Base-by-base conservation (phyloP, 495 filamentous ascomycete genomes). In the Penicillium bialowiezense region DNA sequence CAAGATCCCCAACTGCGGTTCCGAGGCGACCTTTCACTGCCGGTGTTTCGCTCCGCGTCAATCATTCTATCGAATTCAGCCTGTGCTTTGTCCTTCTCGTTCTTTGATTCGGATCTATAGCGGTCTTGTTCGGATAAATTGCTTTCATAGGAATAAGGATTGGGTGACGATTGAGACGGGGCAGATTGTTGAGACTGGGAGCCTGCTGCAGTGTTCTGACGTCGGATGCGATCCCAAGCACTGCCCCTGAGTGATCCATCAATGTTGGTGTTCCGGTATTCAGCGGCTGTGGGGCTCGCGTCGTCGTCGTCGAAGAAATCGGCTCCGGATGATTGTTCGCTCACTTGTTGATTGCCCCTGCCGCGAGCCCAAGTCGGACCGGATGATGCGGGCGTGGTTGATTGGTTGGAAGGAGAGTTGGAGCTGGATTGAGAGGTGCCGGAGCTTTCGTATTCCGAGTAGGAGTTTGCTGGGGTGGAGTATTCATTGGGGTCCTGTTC, bases 161-260 rank as follows among this genome's bases (percentile, higher is more conserved):
- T 47, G n/a, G 48, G 32, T n/a, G 46, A 2, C 28, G 50, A 50
- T 13, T 37, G 23, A 28, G 44, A 10, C 34, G 32, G 9, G 17
- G 23, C 44, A 29, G 36, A 28, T 14, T 48, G 58, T n/a, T 51
- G 42, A 14, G 43, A 32, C 20, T 48, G 58, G 8, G 54, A 23
- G 3, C 36, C 35, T 20, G 23, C 43, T n/a, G 37, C 29, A 0
- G 31, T 20, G 41, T 56, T 68, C 33, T 72, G 62, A 23, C 53
- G 64, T 44, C 72, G 49, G 17, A 75, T 58, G n/a, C 67, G 68
- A 2, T 70, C 72, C 72, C 72, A 75, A n/a, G 62, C 64, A 57
- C 67, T 67, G 15, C 67, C 64, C 21, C 34, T 5, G 15, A 54
- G 7, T 14, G 45, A 41, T 6, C 48, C 53, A 24, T 58, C 35